Base-by-base conservation (phyloP, 2,329 filamentous ascomycete genomes). In the Paecilomyces formosus region DNA sequence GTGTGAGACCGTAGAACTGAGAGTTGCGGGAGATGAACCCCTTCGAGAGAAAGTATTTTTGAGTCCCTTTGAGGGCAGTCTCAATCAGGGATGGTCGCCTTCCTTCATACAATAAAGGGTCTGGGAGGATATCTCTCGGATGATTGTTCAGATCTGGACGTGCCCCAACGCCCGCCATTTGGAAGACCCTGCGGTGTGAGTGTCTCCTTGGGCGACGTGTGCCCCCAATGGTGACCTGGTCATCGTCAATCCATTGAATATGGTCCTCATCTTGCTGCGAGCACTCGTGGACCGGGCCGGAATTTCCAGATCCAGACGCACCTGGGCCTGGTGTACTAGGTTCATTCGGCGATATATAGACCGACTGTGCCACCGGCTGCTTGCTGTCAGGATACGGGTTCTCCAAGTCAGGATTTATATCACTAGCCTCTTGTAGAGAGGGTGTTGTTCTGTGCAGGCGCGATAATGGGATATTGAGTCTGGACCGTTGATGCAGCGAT, bases 1-100 rank as follows among this genome's bases (percentile, higher is more conserved):
- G 66, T 11, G 72, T 77, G 28, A 81, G 68, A 33, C 78, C 75
- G 62, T 81, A 71, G 61, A 83, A 81, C 49, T 78, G 76, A 6
- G 78, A 79, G 63, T 82, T 82, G 35, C 78, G 73, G 2, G 76
- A 75, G 13, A 79, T 64, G 61, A 63, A 54, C 9, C 65, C 70
- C 56, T 66, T 70, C 2, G 69, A 71, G 11, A 60, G 57, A 28
- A 73, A 68, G 56, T 70, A 70, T 53, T 68, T 70, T 45, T 70
- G 68, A 6, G 68, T 66, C 5, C 64, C 68, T 28, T 61, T 66
- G 11, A 69, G 54, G 7, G 69, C 60, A 4, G 63, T 64, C 51
- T 69, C 68, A 9, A 68, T 56, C 0, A 63, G 61, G 15, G 64
- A 66, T 2, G 61, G 15, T 0, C 64, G 55, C 5, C 64, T 59